Base-by-base conservation (phyloP, 441 rosid species). In the Mallotus japonicus region DNA sequence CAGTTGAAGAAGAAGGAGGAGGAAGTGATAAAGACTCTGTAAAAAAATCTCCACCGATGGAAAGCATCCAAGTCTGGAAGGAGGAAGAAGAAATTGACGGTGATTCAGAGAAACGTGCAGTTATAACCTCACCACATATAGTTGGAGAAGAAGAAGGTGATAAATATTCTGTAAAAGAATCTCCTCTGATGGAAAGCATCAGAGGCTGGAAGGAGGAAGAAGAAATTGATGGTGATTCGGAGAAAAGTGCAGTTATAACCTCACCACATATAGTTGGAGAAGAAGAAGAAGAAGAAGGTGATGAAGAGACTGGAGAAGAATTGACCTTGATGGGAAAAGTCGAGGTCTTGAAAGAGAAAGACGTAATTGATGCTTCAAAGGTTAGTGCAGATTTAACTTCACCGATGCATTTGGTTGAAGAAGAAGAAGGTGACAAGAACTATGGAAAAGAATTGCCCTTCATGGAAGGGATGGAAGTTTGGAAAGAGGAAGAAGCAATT, bases 1-100 rank as follows among this genome's bases (percentile, higher is more conserved):
- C 64, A 16, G 57, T 14, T 49, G 80, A 58, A 47, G 83, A 74
- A 11, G 83, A 74, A 11, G 78, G 75, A 15, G 81, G 61, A 55
- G 84, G 74, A 13, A 78, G 70, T 17, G 50, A 79, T 15, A 20
- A 9, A 15, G 62, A 19, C 4, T 19, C 54, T 5, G 20, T 10
- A 8, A 32, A 32, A 55, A 64, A 24, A 14, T 56, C 54, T 1
- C 53, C 54, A 37, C 40, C 4, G 3, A 44, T 13, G 19, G 60
- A 70, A 66, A 65, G 4, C 7, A 28, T 2, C 20, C 32, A 42
- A 57, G 62, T 22, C 53, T n/a, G 24, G 63, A 34, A 58, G 16
- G 50, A 54, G 24, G 59, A 46, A 20, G 81, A 28, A 20, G 46
- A 34, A 28, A 56, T 37, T 8, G 54, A 14, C 32, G 51, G 6